phyloP scores from a whole-genome alignment of 2,329 filamentous ascomycete genomes.

The Epichloe hybrida region DNA sequence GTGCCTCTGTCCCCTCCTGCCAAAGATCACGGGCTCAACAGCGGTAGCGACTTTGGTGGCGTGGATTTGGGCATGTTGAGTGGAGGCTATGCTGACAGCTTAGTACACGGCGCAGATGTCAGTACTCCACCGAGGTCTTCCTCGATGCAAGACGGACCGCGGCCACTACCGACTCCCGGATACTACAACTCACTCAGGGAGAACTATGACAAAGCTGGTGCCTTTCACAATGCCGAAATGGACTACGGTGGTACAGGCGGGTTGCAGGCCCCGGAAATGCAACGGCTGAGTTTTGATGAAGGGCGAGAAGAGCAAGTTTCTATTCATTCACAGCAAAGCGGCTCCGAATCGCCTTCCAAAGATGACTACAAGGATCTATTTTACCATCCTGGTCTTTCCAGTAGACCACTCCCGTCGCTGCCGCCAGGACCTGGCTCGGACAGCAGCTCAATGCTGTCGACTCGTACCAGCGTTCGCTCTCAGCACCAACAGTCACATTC shows the following conservation, averaged over 20 bases:
- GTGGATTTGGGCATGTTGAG: conserved; percentile 65
- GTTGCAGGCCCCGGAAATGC: conserved; percentile 57
- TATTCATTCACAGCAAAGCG: conserved; percentile 40
- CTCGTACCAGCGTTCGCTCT: conserved; percentile 27
- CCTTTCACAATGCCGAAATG: conserved; percentile 52
- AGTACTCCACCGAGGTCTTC: conserved; percentile 26
- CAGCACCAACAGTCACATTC: conserved; percentile 37
- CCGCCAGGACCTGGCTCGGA: conserved; percentile 51
- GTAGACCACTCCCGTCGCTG: conserved; percentile 49
- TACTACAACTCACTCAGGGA: conserved; percentile 16
- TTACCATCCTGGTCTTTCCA: conserved; percentile 71
- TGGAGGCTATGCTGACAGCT: conserved; percentile 49
- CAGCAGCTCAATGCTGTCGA: conserved; percentile 36
- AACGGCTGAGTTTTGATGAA: conserved; percentile 81
- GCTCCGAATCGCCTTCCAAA: conserved; percentile 51
- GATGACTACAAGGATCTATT: conserved; percentile 82
- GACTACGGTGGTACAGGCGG: conserved; percentile 89
- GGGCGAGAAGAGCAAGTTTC: conserved; percentile 61
- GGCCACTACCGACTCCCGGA: conserved; percentile 35
- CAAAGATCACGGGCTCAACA: conserved; percentile 36
- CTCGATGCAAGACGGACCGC: conserved; percentile 29
- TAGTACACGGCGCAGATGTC: conserved; percentile 36
- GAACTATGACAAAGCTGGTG: conserved; percentile 20
- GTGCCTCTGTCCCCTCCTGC: conserved; percentile 28
- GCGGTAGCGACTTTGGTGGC: conserved; percentile 57